Evolutionary conservation across 2,329 filamentous ascomycete genomes (phyloP), one percentile per base, ranked within the genome.

Genomic region (Trichoderma arundinaceum): DNA sequence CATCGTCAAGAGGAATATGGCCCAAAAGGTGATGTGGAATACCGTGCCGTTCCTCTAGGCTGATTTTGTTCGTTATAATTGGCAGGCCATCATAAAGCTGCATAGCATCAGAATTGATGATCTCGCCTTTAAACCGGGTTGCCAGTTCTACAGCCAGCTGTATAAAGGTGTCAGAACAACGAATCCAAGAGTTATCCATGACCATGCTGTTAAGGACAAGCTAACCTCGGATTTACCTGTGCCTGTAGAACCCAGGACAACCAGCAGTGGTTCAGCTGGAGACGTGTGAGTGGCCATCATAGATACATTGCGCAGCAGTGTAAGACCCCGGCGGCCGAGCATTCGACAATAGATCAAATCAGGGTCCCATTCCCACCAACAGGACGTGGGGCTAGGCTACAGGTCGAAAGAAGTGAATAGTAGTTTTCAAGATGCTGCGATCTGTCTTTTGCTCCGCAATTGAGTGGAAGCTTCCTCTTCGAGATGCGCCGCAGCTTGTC

Each of bases 81-180:
- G 95, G 93, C 49, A 99, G 81, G 2, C 95, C 95, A 61, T 86
- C 85, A 77, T 99, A 99, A 79, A 99, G 88, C 76, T 99, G 95
- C 93, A 99, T 97, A 44, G 95, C 95, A 82, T 99, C 95, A 53
- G 92, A 92, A 75, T 99, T 99, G 79, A 99, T 93, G 60, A 99
- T 86, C 77, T 99, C 95, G 74, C 96, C 95, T 77, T 95, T 89
- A 78, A 93, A 94, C 22, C 85, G 87, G 48, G 84, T 84, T 1
- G 96, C 95, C 59, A 99, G 80, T 69, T 97, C 92, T 46, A 99
- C 90, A 8, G 95, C 95, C 70, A 97, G 86, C 93, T 97, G 68
- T n/a, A 33, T 13, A 9, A 12, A n/a, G 22, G 19, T 12, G n/a
- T 67, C 32, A 63, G 67, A 51, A 35, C 4, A 54, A 8, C 17